A percentile compares a stretch with the other conserved stretches of the same genome.
These are phyloP conservation scores for Blastosporella zonata DNA, from an alignment of 1,284 basidiomycete species.

Conservation along the genomic window DNA sequence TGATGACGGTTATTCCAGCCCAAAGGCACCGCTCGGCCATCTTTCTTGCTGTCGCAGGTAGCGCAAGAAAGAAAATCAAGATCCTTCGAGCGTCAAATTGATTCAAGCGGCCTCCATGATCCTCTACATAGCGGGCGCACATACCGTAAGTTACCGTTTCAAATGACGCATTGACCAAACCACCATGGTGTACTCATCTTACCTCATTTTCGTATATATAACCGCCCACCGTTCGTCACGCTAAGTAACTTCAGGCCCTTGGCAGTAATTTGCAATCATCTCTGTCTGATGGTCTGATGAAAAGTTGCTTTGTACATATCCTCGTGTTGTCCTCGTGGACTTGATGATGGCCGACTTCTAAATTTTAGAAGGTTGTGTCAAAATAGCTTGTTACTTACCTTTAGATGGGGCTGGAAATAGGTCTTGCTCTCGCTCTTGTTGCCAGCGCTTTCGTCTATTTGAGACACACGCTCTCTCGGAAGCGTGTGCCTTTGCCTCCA, in stretches of 20 bases:
- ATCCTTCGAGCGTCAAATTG: background rate
- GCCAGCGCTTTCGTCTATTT: background rate
- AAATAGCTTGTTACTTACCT: too few relatives aligned
- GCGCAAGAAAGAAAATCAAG: background rate
- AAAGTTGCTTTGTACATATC: too few relatives aligned
- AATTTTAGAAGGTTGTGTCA: too few relatives aligned
- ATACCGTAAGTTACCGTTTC: constrained; percentile 13
- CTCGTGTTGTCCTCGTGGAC: too few relatives aligned
- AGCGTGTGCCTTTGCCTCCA: constrained; percentile 13
- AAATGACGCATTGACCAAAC: background rate
- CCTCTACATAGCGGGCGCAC: constrained; percentile 16
- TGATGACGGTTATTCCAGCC: constrained; percentile 8
- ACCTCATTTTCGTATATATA: too few relatives aligned
- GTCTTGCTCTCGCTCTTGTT: background rate
- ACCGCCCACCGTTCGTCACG: too few relatives aligned
- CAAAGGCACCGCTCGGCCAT: constrained; percentile 19
- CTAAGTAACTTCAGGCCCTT: too few relatives aligned
- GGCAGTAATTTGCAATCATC: too few relatives aligned
- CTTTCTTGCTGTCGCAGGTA: constrained; percentile 15
- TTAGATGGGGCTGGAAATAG: too few relatives aligned
- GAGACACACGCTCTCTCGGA: background rate
- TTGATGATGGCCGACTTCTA: too few relatives aligned
- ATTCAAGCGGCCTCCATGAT: constrained; percentile 16
- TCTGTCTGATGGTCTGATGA: too few relatives aligned
- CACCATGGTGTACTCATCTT: too few relatives aligned